Percentiles rank a stretch among this genome's conserved stretches.
These are phyloP conservation scores for Corylus americana DNA, from an alignment of 306 rosid genomes.

Conservation along the genomic window DNA sequence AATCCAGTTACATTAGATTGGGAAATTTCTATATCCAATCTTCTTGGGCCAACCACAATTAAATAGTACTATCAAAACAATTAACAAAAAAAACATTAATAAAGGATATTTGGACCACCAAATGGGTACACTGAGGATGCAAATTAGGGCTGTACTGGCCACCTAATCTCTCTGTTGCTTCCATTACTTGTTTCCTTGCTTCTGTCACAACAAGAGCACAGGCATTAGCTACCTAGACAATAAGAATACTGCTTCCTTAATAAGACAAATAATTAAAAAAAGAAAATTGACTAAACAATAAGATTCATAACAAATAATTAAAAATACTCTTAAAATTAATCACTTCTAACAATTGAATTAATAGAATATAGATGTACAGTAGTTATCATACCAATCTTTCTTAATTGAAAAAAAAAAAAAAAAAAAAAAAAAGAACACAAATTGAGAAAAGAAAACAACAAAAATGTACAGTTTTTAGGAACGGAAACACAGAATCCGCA, in stretches of 20 bases:
- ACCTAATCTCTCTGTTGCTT: conserved; percentile 87
- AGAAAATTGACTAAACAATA: not conserved
- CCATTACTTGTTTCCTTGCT: conserved; percentile 98
- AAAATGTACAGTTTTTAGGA: not conserved
- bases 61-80: conserved; percentile 10
- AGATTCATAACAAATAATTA: not conserved
- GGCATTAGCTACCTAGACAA: conserved; percentile 7
- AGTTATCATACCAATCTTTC: too few species aligned
- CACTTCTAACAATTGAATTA: not conserved
- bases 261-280: not conserved
- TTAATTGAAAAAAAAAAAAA: not conserved
- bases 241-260: not conserved
- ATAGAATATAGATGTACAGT: not conserved
- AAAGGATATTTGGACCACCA: conserved; percentile 99
- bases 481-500: not conserved
- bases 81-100: not conserved
- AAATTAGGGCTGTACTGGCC: conserved; percentile 91
- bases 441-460: not conserved
- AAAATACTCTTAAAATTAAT: not conserved
- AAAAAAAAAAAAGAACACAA: not conserved
- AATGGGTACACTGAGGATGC: conserved; percentile 95
- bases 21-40: not conserved
- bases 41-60: not conserved
- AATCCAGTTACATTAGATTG: conserved; percentile 6
- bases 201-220: conserved; percentile 56